Base-by-base conservation (phyloP, 495 filamentous ascomycete species). In the Polyplosphaeria fusca region DNA sequence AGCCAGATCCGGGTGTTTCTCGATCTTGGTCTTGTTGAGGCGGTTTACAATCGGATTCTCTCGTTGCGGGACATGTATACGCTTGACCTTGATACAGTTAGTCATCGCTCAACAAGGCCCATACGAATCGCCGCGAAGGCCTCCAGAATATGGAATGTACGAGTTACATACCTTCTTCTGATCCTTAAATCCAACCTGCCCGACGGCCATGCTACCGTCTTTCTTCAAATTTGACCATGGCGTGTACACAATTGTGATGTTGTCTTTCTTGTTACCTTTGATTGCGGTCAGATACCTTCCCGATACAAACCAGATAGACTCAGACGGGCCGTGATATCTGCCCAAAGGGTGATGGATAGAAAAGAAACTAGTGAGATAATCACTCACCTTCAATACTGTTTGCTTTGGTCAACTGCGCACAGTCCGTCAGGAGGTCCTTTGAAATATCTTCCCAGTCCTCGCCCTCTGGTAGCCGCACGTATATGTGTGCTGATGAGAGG, bases 191-290 rank as follows among this genome's bases (percentile, higher is more conserved):
- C 88, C 85, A 46, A 98, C 93, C 70, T 98, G 93, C 20, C 93
- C 93, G 2, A 83, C 85, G 3, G 89, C 91, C 93, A 98, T 98
- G 65, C 82, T 86, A n/a, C 91, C 91, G 63, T 93, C 88, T 68
- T 97, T 98, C 70, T 87, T 85, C 4, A 98, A 84, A 67, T 98
- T 98, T 37, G 89, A 87, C 94, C 94, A 97, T 18, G 93, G 94
- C 2, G 93, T 98, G 73, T 97, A 98, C 63, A 98, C 91, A 52
- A 98, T 73, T 14, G 88, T 94, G 56, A 97, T 78, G 71, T 97
- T 97, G 66, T 97, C 93, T 74, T 96, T 96, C 74, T 98, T 98
- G 74, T 97, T 98, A 54, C 93, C 86, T 88, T 44, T n/a, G n/a
- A n/a, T n/a, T n/a, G n/a, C n/a, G n/a, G n/a, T n/a, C n/a, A n/a